Percentiles rank a stretch among this genome's conserved stretches.
Evolutionary conservation across 129 eudicot species (phyloP).

Genomic region (Helichrysum umbraculigerum): DNA sequence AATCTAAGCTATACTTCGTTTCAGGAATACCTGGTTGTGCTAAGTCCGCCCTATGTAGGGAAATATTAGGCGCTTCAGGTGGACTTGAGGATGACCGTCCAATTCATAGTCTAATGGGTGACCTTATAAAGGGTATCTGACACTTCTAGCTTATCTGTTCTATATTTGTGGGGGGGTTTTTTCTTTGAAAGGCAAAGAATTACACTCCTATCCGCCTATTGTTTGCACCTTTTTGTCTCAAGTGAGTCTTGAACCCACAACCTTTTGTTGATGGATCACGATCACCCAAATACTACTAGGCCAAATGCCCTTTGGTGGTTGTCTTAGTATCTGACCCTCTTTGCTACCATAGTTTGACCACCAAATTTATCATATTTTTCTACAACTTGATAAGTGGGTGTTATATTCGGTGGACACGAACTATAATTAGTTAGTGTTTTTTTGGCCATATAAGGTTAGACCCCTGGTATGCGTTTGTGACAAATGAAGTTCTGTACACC

Average conservation of each 20-base stretch:
- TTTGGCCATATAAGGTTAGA: not conserved
- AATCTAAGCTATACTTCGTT: not conserved
- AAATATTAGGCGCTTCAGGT: slow-evolving; percentile 55
- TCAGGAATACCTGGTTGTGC: slow-evolving; percentile 99
- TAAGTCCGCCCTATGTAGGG: slow-evolving; percentile 93
- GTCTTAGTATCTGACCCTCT: not conserved
- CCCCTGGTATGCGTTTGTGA: not conserved
- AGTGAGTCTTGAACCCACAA: not conserved
- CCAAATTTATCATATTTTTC: not conserved
- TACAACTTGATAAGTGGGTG: not conserved
- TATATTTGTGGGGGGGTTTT: not conserved
- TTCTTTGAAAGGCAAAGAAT: not conserved
- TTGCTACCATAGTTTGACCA: not conserved
- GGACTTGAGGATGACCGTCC: slow-evolving; percentile 89
- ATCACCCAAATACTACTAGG: not conserved
- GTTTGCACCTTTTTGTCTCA: not conserved
- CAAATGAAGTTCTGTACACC: too few species aligned
- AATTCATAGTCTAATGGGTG: slow-evolving; percentile 90
- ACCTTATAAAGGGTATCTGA: slow-evolving; percentile 76
- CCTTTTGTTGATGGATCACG: not conserved
- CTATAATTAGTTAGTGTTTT: not conserved
- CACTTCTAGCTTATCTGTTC: not conserved
- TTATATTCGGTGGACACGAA: not conserved
- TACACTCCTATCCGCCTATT: not conserved
- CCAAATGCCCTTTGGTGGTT: not conserved